Conservation (phyloP, 164 flowering plant genomes). For the Vitis vinifera region DNA sequence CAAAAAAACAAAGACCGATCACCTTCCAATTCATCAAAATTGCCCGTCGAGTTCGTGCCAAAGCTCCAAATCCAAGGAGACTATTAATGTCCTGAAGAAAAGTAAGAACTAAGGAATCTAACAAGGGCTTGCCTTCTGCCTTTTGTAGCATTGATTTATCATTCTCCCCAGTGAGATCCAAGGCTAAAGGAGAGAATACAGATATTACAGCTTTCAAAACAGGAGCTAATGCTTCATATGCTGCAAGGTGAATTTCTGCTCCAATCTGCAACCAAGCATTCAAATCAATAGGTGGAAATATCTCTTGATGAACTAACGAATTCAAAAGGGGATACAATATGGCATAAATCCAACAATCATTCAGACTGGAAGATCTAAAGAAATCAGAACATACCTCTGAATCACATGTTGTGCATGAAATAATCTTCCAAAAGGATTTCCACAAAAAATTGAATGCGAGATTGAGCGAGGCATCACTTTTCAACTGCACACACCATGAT, state of each 20-base stretch:
- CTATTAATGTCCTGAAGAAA: slow-evolving; percentile 66
- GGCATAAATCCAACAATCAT: not conserved
- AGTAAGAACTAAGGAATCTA: slow-evolving; percentile 52
- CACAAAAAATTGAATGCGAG: slow-evolving; percentile 53
- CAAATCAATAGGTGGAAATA: slow-evolving; percentile 11
- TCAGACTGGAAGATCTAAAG: not conserved
- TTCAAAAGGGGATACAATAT: not conserved
- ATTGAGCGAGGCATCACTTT: slow-evolving; percentile 26
- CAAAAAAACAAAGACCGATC: slow-evolving; percentile 2
- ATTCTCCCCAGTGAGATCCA: slow-evolving; percentile 29
- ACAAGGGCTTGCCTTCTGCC: slow-evolving; percentile 27
- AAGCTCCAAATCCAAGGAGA: slow-evolving; percentile 49
- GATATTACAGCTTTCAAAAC: slow-evolving; percentile 52
- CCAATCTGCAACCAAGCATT: slow-evolving; percentile 41
- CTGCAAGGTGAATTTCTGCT: slow-evolving; percentile 75
- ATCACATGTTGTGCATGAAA: slow-evolving; percentile 39
- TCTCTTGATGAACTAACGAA: not conserved
- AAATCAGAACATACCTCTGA: slow-evolving; percentile 59
- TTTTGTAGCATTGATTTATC: slow-evolving; percentile 14
- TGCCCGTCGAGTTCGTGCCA: slow-evolving; percentile 73
- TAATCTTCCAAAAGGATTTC: slow-evolving; percentile 59
- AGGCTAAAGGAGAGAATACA: slow-evolving; percentile 34
- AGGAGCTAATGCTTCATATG: slow-evolving; percentile 74
- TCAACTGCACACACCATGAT: slow-evolving; percentile 52
- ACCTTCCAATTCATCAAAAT: slow-evolving; percentile 90